Percentiles rank a stretch among this genome's conserved stretches.
Conservation (phyloP, 805 yeast genomes). For the Millerozyma miso region DNA sequence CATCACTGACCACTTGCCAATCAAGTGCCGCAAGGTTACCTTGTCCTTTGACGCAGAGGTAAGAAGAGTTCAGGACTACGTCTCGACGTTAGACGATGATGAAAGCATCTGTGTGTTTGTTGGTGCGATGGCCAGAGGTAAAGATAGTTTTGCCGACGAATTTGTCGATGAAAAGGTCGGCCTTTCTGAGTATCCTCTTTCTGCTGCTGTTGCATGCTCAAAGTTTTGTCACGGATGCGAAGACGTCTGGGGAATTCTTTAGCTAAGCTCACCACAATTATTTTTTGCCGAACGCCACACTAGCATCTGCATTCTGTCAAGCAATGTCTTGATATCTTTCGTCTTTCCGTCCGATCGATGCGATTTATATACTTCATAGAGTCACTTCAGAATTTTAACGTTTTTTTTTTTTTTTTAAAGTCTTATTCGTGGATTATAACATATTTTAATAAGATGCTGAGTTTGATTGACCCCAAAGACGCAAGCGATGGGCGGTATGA, state of each 20-base stretch:
- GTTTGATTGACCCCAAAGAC: no score
- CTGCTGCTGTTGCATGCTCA: slow-evolving; percentile 97
- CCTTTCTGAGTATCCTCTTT: slow-evolving; percentile 88
- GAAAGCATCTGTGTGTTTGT: slow-evolving; percentile 97
- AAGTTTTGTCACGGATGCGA: slow-evolving; percentile 98
- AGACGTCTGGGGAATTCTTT: slow-evolving; percentile 88
- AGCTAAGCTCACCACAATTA: no score
- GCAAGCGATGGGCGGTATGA: no score
- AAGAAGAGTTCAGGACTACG: slow-evolving; percentile 83
- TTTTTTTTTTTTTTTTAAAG: no score
- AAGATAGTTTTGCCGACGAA: slow-evolving; percentile 96
- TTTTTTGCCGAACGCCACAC: neutral
- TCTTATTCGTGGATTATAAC: neutral
- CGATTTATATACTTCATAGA: neutral
- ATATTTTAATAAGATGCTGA: neutral
- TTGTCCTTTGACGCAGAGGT: slow-evolving; percentile 90
- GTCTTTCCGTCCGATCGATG: neutral
- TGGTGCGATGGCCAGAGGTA: slow-evolving; percentile 99
- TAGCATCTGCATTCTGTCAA: neutral
- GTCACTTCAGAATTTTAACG: neutral
- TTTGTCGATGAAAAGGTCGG: slow-evolving; percentile 95
- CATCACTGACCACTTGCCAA: slow-evolving; percentile 92
- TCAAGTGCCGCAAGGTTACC: slow-evolving; percentile 91
- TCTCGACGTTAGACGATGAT: slow-evolving; percentile 70
- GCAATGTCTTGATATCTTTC: neutral